Conservation (phyloP, 805 yeast species). For the Myxozyma kluyveri region DNA sequence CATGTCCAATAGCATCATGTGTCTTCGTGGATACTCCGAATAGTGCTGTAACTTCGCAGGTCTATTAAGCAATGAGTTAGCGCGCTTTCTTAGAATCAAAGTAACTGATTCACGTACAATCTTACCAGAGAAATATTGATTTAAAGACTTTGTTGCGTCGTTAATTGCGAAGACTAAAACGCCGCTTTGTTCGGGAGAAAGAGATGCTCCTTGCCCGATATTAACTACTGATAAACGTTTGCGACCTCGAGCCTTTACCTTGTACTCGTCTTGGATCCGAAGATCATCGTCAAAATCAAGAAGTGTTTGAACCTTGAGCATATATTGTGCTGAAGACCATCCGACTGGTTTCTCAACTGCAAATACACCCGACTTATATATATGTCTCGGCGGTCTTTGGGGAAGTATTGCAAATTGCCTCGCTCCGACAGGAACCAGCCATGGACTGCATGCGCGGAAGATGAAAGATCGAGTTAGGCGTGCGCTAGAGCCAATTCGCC, state of each 20-base stretch:
- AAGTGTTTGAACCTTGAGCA: conserved; percentile 60
- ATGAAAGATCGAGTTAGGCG: too few species aligned
- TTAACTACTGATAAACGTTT: conserved; percentile 53
- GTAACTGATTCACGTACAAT: conserved; percentile 62
- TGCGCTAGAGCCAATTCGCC: too few species aligned
- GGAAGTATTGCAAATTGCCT: too few species aligned
- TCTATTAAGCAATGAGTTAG: conserved; percentile 7
- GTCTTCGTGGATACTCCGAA: conserved; percentile 91
- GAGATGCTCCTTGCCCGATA: conserved; percentile 97
- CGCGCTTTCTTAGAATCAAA: background rate
- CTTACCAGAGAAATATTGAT: conserved; percentile 64
- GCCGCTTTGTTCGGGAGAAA: conserved; percentile 93
- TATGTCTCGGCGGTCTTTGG: too few species aligned
- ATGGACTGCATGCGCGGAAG: too few species aligned
- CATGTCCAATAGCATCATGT: conserved; percentile 90
- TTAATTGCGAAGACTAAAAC: conserved; percentile 89
- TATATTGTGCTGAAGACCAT: conserved; percentile 70
- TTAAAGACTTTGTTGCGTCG: conserved; percentile 78
- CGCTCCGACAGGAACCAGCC: too few species aligned
- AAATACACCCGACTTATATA: conserved; percentile 91
- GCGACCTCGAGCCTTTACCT: conserved; percentile 45
- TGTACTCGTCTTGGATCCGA: conserved; percentile 52
- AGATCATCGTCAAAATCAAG: conserved; percentile 62
- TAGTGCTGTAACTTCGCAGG: conserved; percentile 76
- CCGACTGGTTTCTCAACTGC: conserved; percentile 91